These are phyloP conservation scores for Calonectria ilicicola DNA, from an alignment of 2,329 filamentous ascomycete species.

Conservation along the genomic window DNA sequence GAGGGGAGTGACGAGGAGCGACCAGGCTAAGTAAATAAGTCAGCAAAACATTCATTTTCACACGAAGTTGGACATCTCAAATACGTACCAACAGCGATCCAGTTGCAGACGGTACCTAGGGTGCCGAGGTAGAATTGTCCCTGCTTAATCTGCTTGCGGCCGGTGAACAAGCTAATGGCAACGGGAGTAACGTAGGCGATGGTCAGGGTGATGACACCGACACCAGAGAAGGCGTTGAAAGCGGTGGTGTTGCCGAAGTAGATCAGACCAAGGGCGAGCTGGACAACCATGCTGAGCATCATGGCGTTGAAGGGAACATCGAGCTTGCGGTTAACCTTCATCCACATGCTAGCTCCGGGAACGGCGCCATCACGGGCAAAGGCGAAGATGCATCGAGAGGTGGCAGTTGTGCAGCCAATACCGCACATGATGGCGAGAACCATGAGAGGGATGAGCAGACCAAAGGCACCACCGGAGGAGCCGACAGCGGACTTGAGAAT, in stretches of 20 bases:
- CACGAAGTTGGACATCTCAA: neutral
- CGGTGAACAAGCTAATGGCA: slow-evolving; percentile 70
- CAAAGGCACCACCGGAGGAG: slow-evolving; percentile 70
- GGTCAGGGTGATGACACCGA: slow-evolving; percentile 77
- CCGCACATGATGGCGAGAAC: slow-evolving; percentile 76
- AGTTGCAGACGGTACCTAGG: slow-evolving; percentile 72
- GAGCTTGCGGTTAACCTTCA: slow-evolving; percentile 69
- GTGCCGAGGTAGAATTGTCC: slow-evolving; percentile 72
- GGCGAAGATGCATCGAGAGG: slow-evolving; percentile 76
- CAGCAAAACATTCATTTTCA: slow-evolving; percentile 20
- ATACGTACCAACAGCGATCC: slow-evolving; percentile 71
- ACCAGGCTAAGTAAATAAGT: slow-evolving; percentile 65
- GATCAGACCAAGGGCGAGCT: slow-evolving; percentile 73
- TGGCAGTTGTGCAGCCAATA: slow-evolving; percentile 76
- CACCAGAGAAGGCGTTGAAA: slow-evolving; percentile 80
- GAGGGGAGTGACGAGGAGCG: slow-evolving; percentile 74
- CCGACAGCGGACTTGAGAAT: slow-evolving; percentile 75
- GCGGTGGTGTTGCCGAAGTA: slow-evolving; percentile 77
- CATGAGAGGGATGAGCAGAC: slow-evolving; percentile 72
- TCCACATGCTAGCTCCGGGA: slow-evolving; percentile 72
- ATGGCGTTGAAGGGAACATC: slow-evolving; percentile 78
- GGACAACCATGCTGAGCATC: slow-evolving; percentile 76
- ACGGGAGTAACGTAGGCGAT: slow-evolving; percentile 77
- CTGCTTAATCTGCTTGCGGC: slow-evolving; percentile 68
- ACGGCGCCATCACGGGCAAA: slow-evolving; percentile 79